phyloP scores from a whole-genome alignment of 306 rosid genomes.

The Ormosia emarginata region DNA sequence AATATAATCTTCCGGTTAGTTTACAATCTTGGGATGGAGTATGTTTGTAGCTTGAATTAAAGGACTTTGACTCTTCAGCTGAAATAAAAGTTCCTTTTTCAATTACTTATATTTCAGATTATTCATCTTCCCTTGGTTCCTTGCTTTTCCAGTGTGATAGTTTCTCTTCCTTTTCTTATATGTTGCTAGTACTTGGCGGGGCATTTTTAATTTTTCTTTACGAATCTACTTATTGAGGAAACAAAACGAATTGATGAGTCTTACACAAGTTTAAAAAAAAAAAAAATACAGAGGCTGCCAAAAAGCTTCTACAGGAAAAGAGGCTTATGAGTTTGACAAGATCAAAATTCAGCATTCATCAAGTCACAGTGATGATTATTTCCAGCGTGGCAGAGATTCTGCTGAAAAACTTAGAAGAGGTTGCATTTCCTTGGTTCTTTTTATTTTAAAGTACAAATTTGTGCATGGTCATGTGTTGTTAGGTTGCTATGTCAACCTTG shows the following conservation, averaged over 20 bases:
- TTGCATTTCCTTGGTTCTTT: slow-evolving; percentile 19
- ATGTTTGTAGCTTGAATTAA: not conserved
- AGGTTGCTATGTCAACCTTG: slow-evolving; percentile 9
- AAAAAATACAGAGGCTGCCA: slow-evolving; percentile 98
- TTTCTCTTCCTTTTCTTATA: not conserved
- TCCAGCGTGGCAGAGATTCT: slow-evolving; percentile 98
- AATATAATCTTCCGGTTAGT: not conserved
- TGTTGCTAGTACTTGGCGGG: not conserved
- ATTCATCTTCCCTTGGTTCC: not conserved
- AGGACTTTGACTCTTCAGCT: not conserved
- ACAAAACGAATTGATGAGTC: not conserved
- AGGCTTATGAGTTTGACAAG: slow-evolving; percentile 75
- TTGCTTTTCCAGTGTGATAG: not conserved
- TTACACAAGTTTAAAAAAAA: slow-evolving; percentile 75
- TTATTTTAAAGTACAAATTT: not conserved
- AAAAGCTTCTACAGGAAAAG: slow-evolving; percentile 91
- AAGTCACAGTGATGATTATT: slow-evolving; percentile 94
- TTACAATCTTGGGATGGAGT: slow-evolving; percentile 48
- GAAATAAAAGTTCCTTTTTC: not conserved
- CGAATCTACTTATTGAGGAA: not conserved
- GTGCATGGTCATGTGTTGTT: not conserved
- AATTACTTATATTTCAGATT: not conserved
- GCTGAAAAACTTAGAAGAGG: slow-evolving; percentile 98
- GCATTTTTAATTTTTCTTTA: not conserved
- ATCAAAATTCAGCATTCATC: slow-evolving; percentile 81